Conservation (phyloP, 2,329 filamentous ascomycete genomes). For the Ascochyta koolunga region DNA sequence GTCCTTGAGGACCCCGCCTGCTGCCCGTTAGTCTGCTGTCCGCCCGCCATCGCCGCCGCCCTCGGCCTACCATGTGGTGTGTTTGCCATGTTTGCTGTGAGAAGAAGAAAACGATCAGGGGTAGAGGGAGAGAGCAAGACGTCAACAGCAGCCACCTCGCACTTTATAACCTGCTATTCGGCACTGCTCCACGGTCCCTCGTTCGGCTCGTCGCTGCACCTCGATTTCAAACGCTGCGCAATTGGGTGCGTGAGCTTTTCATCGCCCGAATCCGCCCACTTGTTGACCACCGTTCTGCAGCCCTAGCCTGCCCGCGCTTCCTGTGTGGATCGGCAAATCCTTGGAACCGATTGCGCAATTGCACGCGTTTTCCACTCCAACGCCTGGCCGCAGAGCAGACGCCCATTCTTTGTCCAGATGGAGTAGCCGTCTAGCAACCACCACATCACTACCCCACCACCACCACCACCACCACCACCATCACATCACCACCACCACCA, state of each 20-base stretch:
- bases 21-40: slow-evolving; percentile 3
- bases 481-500: no score
- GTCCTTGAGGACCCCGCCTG: slow-evolving; percentile 89
- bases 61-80: slow-evolving; percentile 51
- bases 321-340: slow-evolving; percentile 40
- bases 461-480: no score
- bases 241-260: slow-evolving; percentile 12
- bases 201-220: slow-evolving; percentile 17
- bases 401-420: slow-evolving; percentile 8
- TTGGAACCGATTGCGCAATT: slow-evolving; percentile 48
- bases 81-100: slow-evolving; percentile 53
- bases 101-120: slow-evolving; percentile 1
- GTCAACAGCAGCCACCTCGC: slow-evolving; percentile 8
- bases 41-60: neutral
- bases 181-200: slow-evolving; percentile 9
- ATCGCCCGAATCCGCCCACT: slow-evolving; percentile 10
- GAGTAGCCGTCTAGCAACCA: slow-evolving; percentile 2
- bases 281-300: slow-evolving; percentile 20
- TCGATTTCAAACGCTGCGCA: slow-evolving; percentile 7
- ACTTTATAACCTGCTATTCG: slow-evolving; percentile 11
- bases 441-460: neutral
- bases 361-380: slow-evolving; percentile 38
- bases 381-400: slow-evolving; percentile 11
- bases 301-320: slow-evolving; percentile 28
- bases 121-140: slow-evolving; percentile 11